Evolutionary conservation across 495 filamentous ascomycete species (phyloP).

Genomic region (Penicillium waksmanii): DNA sequence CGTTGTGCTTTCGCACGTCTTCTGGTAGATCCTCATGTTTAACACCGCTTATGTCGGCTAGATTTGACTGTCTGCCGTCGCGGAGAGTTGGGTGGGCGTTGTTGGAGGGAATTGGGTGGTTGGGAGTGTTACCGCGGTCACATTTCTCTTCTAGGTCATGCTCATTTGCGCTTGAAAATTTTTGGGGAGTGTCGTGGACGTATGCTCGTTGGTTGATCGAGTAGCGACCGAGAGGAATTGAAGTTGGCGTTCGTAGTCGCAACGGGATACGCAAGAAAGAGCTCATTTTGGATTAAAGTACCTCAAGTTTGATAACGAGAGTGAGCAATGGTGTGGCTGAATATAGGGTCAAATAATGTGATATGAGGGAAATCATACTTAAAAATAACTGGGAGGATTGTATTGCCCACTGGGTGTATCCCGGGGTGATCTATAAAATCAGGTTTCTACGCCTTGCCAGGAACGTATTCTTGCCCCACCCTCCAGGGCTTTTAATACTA

Average conservation of each 20-base stretch:
- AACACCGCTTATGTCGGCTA: conserved; percentile 37
- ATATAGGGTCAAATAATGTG: background rate
- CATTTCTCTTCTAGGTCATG: background rate
- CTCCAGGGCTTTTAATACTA: background rate
- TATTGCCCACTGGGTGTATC: background rate
- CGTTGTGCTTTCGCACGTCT: conserved; percentile 46
- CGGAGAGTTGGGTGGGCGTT: conserved; percentile 42
- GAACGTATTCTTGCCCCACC: background rate
- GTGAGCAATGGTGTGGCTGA: background rate
- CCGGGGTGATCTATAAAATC: background rate
- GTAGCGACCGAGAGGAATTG: conserved; percentile 4
- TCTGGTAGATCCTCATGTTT: conserved; percentile 33
- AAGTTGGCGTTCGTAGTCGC: conserved; percentile 8
- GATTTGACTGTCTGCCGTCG: conserved; percentile 35
- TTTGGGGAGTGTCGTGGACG: conserved; percentile 1
- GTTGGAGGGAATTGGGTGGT: conserved; percentile 40
- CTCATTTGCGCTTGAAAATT: background rate
- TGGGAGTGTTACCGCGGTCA: conserved; percentile 4
- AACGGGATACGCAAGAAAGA: conserved; percentile 6
- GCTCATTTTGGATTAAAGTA: conserved; percentile 8
- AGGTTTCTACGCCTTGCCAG: background rate
- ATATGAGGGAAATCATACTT: background rate
- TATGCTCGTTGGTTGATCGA: conserved; percentile 2
- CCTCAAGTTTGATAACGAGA: background rate
- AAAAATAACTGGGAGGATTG: background rate